Percentiles rank a stretch among this genome's conserved stretches.
These are phyloP conservation scores for Tillandsia fasciculata DNA, from an alignment of 176 grass and related monocot species.

Conservation along the genomic window DNA sequence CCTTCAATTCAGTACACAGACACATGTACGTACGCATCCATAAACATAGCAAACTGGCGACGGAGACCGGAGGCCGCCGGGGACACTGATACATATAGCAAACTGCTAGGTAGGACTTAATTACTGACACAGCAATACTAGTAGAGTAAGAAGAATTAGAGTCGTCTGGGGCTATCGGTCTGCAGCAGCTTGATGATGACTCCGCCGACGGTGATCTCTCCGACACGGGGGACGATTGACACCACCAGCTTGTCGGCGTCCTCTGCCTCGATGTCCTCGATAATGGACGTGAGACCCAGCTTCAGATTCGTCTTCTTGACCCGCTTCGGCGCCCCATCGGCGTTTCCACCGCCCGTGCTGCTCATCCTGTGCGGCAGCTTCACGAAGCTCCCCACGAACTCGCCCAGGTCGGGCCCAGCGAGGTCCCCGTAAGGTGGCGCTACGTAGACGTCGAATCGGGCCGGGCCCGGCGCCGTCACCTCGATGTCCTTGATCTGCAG, in stretches of 20 bases:
- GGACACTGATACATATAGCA: too few species aligned
- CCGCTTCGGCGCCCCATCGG: too few species aligned
- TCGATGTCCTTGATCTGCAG: conserved; percentile 23
- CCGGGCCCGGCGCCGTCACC: not conserved
- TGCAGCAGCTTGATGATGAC: conserved; percentile 3
- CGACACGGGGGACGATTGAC: not conserved
- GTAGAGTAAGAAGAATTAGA: too few species aligned
- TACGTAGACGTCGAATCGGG: conserved; percentile 30
- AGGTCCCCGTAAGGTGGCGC: conserved; percentile 13
- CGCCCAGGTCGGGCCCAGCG: conserved; percentile 3
- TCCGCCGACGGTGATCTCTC: not conserved
- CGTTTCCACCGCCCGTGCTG: not conserved
- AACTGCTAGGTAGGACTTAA: too few species aligned
- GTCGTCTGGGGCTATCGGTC: too few species aligned
- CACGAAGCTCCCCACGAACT: conserved; percentile 12
- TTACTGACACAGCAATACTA: too few species aligned
- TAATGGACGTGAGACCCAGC: not conserved
- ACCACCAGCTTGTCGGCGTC: conserved; percentile 16
- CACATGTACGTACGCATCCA: too few species aligned
- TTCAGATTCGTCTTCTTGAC: conserved; percentile 1
- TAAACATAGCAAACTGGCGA: too few species aligned
- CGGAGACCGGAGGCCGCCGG: too few species aligned
- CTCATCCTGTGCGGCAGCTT: not conserved
- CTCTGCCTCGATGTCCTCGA: conserved; percentile 10
- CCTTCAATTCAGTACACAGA: too few species aligned